Evolutionary conservation across 2,329 filamentous ascomycete species (phyloP).

Genomic region (Fusarium subglutinans): DNA sequence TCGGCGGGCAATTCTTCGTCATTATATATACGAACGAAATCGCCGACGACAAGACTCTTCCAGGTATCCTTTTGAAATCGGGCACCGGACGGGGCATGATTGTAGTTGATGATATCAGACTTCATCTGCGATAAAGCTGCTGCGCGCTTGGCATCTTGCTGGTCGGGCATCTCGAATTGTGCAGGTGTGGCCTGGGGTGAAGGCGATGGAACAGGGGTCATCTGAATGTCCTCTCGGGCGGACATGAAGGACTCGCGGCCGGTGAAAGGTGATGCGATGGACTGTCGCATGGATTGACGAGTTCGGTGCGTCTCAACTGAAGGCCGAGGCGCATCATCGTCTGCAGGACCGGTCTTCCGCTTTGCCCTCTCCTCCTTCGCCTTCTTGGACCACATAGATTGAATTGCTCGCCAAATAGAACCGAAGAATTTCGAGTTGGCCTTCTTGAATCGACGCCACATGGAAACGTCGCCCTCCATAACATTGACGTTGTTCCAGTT

Average conservation of each 20-base stretch:
- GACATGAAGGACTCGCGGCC: constrained; percentile 64
- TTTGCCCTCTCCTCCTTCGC: constrained; percentile 59
- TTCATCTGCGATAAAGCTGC: constrained; percentile 57
- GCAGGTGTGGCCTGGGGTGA: constrained; percentile 56
- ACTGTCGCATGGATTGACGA: constrained; percentile 49
- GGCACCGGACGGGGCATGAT: constrained; percentile 72
- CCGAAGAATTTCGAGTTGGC: constrained; percentile 72
- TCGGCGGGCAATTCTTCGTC: constrained; percentile 96
- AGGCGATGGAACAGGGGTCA: constrained; percentile 94
- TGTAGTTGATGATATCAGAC: constrained; percentile 75
- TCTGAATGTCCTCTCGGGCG: constrained; percentile 80
- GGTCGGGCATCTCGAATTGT: constrained; percentile 52
- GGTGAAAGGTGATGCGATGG: constrained; percentile 60
- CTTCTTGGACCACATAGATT: constrained; percentile 62
- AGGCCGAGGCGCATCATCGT: constrained; percentile 65
- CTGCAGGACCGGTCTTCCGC: constrained; percentile 50
- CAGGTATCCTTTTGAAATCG: constrained; percentile 92
- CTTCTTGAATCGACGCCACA: constrained; percentile 93
- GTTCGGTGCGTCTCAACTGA: constrained; percentile 59
- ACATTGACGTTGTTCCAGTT: constrained; percentile 96
- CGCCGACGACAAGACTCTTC: constrained; percentile 95
- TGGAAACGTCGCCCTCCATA: constrained; percentile 82
- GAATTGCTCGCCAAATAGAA: constrained; percentile 60
- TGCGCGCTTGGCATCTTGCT: constrained; percentile 47
- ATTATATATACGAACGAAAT: constrained; percentile 96